These are phyloP conservation scores for Trichoderma orchidacearum DNA, from an alignment of 495 filamentous ascomycete species.

Conservation along the genomic window DNA sequence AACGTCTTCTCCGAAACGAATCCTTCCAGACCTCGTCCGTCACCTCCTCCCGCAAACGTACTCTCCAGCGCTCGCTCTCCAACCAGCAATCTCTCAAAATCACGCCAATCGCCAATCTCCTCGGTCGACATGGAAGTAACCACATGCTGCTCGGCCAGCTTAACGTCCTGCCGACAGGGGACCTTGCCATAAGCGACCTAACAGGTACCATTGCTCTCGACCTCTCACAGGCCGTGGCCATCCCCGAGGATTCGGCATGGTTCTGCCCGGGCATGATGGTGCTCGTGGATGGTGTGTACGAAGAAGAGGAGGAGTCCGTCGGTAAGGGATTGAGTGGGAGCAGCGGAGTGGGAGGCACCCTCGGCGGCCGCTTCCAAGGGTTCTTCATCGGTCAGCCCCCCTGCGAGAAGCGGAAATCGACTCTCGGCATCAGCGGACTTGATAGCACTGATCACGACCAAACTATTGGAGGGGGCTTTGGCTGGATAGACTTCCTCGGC, in stretches of 20 bases:
- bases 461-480: conserved; percentile 68
- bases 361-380: conserved; percentile 78
- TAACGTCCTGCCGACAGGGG: conserved; percentile 67
- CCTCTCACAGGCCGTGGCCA: conserved; percentile 61
- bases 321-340: conserved; percentile 57
- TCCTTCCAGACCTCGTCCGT: conserved; percentile 74
- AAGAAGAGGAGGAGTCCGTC: conserved; percentile 65
- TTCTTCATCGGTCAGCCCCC: conserved; percentile 84
- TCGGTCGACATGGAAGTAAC: conserved; percentile 71
- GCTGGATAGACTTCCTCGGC: conserved; percentile 93
- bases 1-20: conserved; percentile 83
- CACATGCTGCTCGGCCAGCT: conserved; percentile 84
- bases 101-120: conserved; percentile 83
- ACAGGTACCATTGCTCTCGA: conserved; percentile 82
- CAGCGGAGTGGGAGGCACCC: conserved; percentile 72
- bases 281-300: conserved; percentile 83
- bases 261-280: conserved; percentile 92
- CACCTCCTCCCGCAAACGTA: conserved; percentile 28
- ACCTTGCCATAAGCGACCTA: conserved; percentile 66
- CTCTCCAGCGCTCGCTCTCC: conserved; percentile 41
- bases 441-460: conserved; percentile 36
- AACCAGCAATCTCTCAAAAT: conserved; percentile 64
- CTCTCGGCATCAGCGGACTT: conserved; percentile 50
- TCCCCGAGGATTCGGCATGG: conserved; percentile 79
- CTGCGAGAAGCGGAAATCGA: conserved; percentile 68